These are phyloP conservation scores for Tetracladium setigerum DNA, from an alignment of 495 filamentous ascomycete species.

Conservation along the genomic window DNA sequence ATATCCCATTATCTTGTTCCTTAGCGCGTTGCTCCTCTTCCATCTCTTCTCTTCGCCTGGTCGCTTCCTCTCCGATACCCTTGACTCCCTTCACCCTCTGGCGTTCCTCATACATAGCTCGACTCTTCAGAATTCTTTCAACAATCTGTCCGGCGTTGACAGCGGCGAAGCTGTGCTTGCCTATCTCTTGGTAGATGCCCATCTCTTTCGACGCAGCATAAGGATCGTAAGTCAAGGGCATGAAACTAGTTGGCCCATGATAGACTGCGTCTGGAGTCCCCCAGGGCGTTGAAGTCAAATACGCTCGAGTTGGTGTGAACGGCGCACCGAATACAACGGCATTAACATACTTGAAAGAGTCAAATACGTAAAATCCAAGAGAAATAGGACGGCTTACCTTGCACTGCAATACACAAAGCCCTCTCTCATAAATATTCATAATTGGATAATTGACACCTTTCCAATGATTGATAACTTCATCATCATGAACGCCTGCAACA, in stretches of 20 bases:
- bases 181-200: slow-evolving; percentile 70
- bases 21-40: slow-evolving; percentile 42
- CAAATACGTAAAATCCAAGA: slow-evolving; percentile 2
- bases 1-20: too few species aligned
- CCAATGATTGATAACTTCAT: slow-evolving; percentile 88
- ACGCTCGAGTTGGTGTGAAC: slow-evolving; percentile 68
- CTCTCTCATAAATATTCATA: slow-evolving; percentile 97
- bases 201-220: slow-evolving; percentile 71
- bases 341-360: slow-evolving; percentile 62
- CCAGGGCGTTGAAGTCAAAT: slow-evolving; percentile 66
- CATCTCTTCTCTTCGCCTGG: slow-evolving; percentile 42
- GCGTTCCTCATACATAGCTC: slow-evolving; percentile 79
- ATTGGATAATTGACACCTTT: slow-evolving; percentile 98
- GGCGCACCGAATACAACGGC: slow-evolving; percentile 84
- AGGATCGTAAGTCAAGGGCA: slow-evolving; percentile 78
- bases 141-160: slow-evolving; percentile 95
- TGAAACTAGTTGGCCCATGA: slow-evolving; percentile 90
- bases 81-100: slow-evolving; percentile 86
- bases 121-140: slow-evolving; percentile 73
- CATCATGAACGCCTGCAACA: slow-evolving; percentile 87
- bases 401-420: slow-evolving; percentile 92
- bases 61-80: slow-evolving; percentile 58
- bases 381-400: slow-evolving; percentile 44
- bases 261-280: slow-evolving; percentile 78
- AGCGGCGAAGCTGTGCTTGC: slow-evolving; percentile 66